Conservation (phyloP, 225 moss, liverwort and hornwort genomes). For the Marchantia paleacea region DNA sequence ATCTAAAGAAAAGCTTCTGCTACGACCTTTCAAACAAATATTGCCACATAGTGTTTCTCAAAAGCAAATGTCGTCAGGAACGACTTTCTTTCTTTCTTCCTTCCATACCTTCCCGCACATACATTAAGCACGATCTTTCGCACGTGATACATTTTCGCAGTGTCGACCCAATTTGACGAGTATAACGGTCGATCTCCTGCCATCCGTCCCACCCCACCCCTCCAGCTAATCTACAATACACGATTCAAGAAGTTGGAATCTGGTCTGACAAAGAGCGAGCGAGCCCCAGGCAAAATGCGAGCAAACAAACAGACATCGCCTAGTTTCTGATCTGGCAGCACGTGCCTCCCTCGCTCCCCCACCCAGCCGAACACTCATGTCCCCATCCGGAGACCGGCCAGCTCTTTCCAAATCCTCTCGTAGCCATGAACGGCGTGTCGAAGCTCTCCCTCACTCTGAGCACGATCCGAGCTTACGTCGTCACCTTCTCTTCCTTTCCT, state of each 20-base stretch:
- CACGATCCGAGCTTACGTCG: neutral
- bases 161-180: neutral
- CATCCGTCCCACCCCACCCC: neutral
- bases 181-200: neutral
- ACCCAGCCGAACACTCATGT: neutral
- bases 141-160: neutral
- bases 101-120: neutral
- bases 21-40: neutral
- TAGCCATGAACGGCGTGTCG: no score
- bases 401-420: no score
- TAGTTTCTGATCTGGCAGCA: neutral
- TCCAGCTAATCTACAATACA: neutral
- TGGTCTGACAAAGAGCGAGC: neutral
- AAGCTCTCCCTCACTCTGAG: neutral
- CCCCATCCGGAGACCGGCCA: neutral
- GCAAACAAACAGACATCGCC: neutral
- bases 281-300: neutral
- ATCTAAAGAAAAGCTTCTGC: neutral
- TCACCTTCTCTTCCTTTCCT: neutral
- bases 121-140: neutral
- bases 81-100: neutral
- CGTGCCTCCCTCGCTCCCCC: neutral
- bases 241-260: neutral
- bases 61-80: neutral
- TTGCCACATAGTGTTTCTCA: neutral